Percentiles rank a stretch among this genome's conserved stretches.
Evolutionary conservation across 371 early-diverging fungal genomes (phyloP).

Genomic region (Syncephalastrum racemosum): DNA sequence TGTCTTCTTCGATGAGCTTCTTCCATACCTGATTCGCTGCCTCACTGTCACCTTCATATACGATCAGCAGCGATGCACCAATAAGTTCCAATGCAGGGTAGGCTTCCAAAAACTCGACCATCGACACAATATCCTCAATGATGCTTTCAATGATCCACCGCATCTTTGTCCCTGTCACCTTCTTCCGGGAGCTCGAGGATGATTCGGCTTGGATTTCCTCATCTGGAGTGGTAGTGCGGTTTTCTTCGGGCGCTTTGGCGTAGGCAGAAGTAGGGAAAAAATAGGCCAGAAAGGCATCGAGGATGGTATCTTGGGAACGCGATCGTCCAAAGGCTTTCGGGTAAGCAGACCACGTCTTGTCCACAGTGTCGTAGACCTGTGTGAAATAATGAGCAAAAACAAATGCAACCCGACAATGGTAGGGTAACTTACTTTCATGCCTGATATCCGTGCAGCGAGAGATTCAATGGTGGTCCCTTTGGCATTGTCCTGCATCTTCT

Average conservation of each 20-base stretch:
- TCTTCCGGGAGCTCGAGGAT: slow-evolving; percentile 8
- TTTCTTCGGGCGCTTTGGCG: slow-evolving; percentile 22
- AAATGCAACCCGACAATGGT: background rate
- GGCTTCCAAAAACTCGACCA: slow-evolving; percentile 42
- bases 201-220: slow-evolving; percentile 7
- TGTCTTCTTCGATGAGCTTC: slow-evolving; percentile 40
- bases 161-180: slow-evolving; percentile 32
- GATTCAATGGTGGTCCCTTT: slow-evolving; percentile 55
- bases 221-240: slow-evolving; percentile 4
- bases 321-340: slow-evolving; percentile 44
- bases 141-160: slow-evolving; percentile 63
- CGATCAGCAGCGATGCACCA: slow-evolving; percentile 66
- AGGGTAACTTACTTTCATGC: slow-evolving; percentile 52
- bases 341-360: slow-evolving; percentile 40
- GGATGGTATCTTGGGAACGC: slow-evolving; percentile 38
- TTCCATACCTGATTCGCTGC: slow-evolving; percentile 52
- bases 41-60: slow-evolving; percentile 68
- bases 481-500: slow-evolving; percentile 59
- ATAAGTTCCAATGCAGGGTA: slow-evolving; percentile 57
- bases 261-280: slow-evolving; percentile 43
- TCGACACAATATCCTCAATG: slow-evolving; percentile 56
- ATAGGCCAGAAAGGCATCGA: slow-evolving; percentile 46
- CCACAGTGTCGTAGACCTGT: slow-evolving; percentile 45
- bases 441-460: slow-evolving; percentile 64
- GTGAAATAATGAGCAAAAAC: no score